Conservation (phyloP, 495 filamentous ascomycete species). For the Podospora sp. region DNA sequence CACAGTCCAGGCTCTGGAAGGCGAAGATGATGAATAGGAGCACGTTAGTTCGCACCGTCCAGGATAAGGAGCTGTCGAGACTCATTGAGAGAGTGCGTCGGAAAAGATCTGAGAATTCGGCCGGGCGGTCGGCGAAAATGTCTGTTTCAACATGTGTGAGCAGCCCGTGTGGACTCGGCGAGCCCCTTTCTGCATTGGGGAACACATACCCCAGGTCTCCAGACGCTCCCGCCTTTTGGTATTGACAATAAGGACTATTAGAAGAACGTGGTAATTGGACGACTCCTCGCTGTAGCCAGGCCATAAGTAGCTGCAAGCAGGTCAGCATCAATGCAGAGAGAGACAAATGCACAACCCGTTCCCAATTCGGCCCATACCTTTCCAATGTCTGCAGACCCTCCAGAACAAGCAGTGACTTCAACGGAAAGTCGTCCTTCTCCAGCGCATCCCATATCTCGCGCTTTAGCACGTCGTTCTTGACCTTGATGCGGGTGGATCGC, state of each 20-base stretch:
- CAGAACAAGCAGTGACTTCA: constrained; percentile 74
- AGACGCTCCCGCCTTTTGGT: constrained; percentile 86
- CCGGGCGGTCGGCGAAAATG: constrained; percentile 73
- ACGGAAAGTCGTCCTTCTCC: constrained; percentile 77
- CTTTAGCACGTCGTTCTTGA: constrained; percentile 84
- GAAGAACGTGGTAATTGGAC: constrained; percentile 85
- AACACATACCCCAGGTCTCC: constrained; percentile 68
- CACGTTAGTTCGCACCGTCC: constrained; percentile 73
- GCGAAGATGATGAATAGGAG: constrained; percentile 85
- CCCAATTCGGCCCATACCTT: constrained; percentile 53
- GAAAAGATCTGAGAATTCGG: constrained; percentile 88
- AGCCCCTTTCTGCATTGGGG: not conserved
- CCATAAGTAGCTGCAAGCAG: constrained; percentile 76
- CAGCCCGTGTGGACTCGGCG: not conserved
- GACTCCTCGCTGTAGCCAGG: constrained; percentile 87
- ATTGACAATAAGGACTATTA: constrained; percentile 83
- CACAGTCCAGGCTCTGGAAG: constrained; percentile 92
- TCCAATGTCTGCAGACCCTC: constrained; percentile 92
- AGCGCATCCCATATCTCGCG: constrained; percentile 88
- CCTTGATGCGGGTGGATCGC: constrained; percentile 60
- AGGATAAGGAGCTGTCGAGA: constrained; percentile 73
- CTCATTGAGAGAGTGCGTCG: constrained; percentile 87
- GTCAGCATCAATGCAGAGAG: constrained; percentile 18
- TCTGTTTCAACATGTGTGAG: constrained; percentile 42
- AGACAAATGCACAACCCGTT: not conserved